These are phyloP conservation scores for Alternaria triticina DNA, from an alignment of 2,329 filamentous ascomycete species.

Conservation along the genomic window DNA sequence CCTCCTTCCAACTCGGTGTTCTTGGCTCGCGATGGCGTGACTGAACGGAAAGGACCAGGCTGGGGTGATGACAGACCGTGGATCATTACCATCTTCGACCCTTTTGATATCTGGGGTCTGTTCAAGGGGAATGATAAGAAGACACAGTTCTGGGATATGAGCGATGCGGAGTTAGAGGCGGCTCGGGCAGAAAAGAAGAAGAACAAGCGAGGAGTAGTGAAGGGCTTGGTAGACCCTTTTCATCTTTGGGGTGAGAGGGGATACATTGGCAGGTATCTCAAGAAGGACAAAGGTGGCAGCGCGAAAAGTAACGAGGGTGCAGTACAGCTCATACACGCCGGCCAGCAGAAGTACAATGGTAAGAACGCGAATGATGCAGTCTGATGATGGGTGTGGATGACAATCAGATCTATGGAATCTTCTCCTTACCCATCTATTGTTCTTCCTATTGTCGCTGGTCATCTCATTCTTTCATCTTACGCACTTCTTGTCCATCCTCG, in stretches of 20 bases:
- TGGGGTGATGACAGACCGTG: conserved; percentile 57
- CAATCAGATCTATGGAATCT: neutral
- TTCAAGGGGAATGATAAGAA: conserved; percentile 41
- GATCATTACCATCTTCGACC: conserved; percentile 49
- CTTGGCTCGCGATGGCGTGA: conserved; percentile 58
- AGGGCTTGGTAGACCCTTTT: conserved; percentile 39
- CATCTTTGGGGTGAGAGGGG: conserved; percentile 37
- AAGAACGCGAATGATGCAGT: neutral
- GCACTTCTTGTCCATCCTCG: neutral
- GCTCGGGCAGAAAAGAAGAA: conserved; percentile 34
- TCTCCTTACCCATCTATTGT: neutral
- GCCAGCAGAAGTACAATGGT: neutral
- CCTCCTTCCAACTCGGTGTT: conserved; percentile 60
- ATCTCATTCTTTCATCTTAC: neutral
- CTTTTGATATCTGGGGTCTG: conserved; percentile 45
- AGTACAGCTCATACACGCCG: neutral
- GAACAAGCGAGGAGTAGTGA: conserved; percentile 29
- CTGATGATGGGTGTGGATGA: neutral
- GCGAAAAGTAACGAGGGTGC: neutral
- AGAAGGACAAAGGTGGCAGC: conserved; percentile 5
- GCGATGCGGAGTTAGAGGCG: conserved; percentile 37
- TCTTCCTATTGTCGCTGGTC: neutral
- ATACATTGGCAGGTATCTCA: conserved; percentile 36
- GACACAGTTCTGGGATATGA: conserved; percentile 48
- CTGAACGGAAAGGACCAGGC: conserved; percentile 58